Conservation (phyloP, 305 asterid genomes). For the Rubia balearica region DNA sequence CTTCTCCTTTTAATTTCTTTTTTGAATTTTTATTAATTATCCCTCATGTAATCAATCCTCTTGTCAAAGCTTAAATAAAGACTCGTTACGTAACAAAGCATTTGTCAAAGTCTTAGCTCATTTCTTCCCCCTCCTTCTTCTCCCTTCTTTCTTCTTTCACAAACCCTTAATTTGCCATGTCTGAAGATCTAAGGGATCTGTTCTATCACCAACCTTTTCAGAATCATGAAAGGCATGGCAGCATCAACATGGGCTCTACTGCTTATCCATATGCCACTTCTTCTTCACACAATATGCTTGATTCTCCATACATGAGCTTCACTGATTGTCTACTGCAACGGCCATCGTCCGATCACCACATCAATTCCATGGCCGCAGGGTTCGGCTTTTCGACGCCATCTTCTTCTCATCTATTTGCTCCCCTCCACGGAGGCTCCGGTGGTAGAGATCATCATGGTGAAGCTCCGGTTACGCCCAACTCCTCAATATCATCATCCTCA, state of each 20-base stretch:
- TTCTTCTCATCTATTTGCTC: constrained; percentile 26
- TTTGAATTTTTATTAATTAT: background rate
- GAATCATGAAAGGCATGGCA: constrained; percentile 18
- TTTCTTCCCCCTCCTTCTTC: constrained; percentile 22
- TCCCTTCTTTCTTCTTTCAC: background rate
- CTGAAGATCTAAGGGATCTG: constrained; percentile 43
- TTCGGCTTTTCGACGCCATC: constrained; percentile 27
- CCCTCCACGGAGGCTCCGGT: constrained; percentile 24
- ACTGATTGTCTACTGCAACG: constrained; percentile 35
- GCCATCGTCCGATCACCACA: constrained; percentile 25
- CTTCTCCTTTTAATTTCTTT: background rate
- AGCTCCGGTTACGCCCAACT: constrained; percentile 59
- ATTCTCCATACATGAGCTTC: constrained; percentile 40
- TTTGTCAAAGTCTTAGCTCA: constrained; percentile 28
- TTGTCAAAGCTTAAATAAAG: constrained; percentile 62
- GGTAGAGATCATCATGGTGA: constrained; percentile 23
- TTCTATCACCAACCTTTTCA: constrained; percentile 54
- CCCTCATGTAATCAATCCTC: constrained; percentile 31
- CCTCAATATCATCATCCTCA: constrained; percentile 54
- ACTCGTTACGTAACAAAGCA: constrained; percentile 24
- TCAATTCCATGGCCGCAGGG: constrained; percentile 22
- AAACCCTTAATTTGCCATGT: constrained; percentile 36
- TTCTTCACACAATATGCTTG: constrained; percentile 34
- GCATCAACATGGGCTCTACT: constrained; percentile 6
- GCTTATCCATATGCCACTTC: constrained; percentile 14